These are phyloP conservation scores for Arabis alpina DNA, from an alignment of 345 rosid genomes.

Conservation along the genomic window DNA sequence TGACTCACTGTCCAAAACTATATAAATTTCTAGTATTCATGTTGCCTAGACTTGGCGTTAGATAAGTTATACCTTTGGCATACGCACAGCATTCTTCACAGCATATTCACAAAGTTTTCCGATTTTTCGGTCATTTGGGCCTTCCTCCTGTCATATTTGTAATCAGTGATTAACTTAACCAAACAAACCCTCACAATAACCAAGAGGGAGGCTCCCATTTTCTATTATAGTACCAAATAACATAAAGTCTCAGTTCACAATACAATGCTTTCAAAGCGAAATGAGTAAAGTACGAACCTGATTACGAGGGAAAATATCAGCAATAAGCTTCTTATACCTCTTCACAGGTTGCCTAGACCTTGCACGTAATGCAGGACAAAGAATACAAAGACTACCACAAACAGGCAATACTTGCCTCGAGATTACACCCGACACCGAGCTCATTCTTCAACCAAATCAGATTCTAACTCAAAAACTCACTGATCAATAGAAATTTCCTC, in stretches of 20 bases:
- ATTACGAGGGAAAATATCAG: slow-evolving; percentile 79
- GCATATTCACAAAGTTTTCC: slow-evolving; percentile 97
- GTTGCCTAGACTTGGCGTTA: slow-evolving; percentile 8
- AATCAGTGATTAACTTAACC: slow-evolving; percentile 13
- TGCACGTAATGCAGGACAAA: slow-evolving; percentile 85
- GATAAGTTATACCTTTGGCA: slow-evolving; percentile 77
- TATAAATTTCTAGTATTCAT: not conserved
- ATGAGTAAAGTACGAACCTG: slow-evolving; percentile 54
- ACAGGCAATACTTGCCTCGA: slow-evolving; percentile 92
- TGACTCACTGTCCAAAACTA: not conserved
- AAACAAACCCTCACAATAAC: not conserved
- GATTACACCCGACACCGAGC: slow-evolving; percentile 72
- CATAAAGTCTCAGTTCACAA: not conserved
- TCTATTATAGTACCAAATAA: slow-evolving; percentile 7
- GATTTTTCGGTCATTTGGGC: slow-evolving; percentile 86
- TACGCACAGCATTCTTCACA: slow-evolving; percentile 83
- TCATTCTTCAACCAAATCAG: slow-evolving; percentile 53
- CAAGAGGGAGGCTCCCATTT: slow-evolving; percentile 7
- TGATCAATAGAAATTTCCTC: slow-evolving; percentile 2
- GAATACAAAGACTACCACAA: slow-evolving; percentile 88
- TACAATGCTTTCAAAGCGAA: not conserved
- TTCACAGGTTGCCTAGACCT: slow-evolving; percentile 97
- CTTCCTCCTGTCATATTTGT: slow-evolving; percentile 70
- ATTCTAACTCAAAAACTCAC: slow-evolving; percentile 10
- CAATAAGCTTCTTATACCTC: slow-evolving; percentile 96